A percentile compares a stretch with the other conserved stretches of the same genome.
phyloP scores from a whole-genome alignment of 768 basidiomycete species.

The Russula brevipes region DNA sequence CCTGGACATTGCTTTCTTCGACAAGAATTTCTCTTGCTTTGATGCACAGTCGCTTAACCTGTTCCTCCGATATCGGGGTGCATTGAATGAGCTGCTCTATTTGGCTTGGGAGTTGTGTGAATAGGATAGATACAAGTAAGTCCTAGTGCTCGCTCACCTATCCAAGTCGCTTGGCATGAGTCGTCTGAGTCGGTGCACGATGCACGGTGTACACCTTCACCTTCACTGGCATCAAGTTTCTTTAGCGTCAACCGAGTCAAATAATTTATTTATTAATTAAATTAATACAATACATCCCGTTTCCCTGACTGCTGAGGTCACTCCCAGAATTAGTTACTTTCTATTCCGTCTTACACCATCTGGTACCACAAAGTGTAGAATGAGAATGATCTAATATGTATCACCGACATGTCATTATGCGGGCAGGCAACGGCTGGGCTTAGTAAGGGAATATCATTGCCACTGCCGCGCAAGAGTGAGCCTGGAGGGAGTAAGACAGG shows the following conservation, averaged over 20 bases:
- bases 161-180: slow-evolving; percentile 25
- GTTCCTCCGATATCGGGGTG: slow-evolving; percentile 91
- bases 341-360: slow-evolving; percentile 5
- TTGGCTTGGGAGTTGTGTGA: slow-evolving; percentile 52
- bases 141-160: slow-evolving; percentile 1
- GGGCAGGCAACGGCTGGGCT: not conserved
- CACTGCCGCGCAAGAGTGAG: not conserved
- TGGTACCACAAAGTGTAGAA: slow-evolving; percentile 7
- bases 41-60: slow-evolving; percentile 91
- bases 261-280: not conserved
- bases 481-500: not conserved
- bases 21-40: slow-evolving; percentile 96
- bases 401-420: slow-evolving; percentile 3
- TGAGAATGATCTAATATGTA: slow-evolving; percentile 6
- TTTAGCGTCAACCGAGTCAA: too few relatives aligned
- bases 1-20: slow-evolving; percentile 96
- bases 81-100: slow-evolving; percentile 92
- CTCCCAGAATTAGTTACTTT: not conserved
- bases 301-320: too few relatives aligned
- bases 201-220: too few relatives aligned
- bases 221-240: too few relatives aligned
- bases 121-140: not conserved
- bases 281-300: not conserved
- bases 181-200: too few relatives aligned
- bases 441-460: slow-evolving; percentile 1